These are phyloP conservation scores for Cymodocea nodosa DNA, from an alignment of 116 monocot species.

Conservation along the genomic window DNA sequence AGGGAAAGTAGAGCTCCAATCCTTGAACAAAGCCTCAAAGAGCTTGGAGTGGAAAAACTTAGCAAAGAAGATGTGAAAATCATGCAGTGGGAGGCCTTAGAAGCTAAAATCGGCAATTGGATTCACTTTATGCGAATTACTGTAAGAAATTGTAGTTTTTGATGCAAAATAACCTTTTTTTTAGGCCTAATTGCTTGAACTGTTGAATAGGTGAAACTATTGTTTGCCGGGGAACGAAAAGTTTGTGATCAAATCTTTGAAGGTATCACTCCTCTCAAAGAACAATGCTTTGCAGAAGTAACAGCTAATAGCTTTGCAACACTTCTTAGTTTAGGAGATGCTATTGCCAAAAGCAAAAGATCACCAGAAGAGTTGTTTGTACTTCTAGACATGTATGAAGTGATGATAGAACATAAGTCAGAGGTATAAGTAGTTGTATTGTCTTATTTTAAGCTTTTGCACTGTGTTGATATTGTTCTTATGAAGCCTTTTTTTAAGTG, in stretches of 20 bases:
- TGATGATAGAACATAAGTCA: constrained; percentile 64
- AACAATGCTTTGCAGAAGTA: constrained; percentile 72
- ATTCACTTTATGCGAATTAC: constrained; percentile 91
- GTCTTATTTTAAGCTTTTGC: too few species aligned
- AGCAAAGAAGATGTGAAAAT: constrained; percentile 91
- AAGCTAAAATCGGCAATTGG: constrained; percentile 93
- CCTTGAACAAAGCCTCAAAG: constrained; percentile 63
- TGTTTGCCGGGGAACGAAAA: constrained; percentile 81
- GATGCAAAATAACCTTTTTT: not conserved
- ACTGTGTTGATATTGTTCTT: too few species aligned
- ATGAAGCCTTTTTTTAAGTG: not conserved
- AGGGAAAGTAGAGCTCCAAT: constrained; percentile 61
- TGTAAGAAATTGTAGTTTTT: constrained; percentile 28
- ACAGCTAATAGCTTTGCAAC: constrained; percentile 49
- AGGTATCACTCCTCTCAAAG: constrained; percentile 35
- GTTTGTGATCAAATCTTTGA: constrained; percentile 91
- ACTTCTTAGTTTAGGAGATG: constrained; percentile 85
- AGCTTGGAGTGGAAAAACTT: constrained; percentile 85
- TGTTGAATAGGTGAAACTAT: constrained; percentile 69
- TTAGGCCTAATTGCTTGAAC: not conserved
- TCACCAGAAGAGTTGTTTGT: constrained; percentile 93
- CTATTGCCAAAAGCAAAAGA: constrained; percentile 80
- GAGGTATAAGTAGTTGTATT: constrained; percentile 37
- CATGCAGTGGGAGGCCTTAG: constrained; percentile 88
- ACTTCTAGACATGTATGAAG: constrained; percentile 90